A percentile compares a stretch with the other conserved stretches of the same genome.
phyloP scores from a whole-genome alignment of 495 filamentous ascomycete species.

The Neurospora sp. region DNA sequence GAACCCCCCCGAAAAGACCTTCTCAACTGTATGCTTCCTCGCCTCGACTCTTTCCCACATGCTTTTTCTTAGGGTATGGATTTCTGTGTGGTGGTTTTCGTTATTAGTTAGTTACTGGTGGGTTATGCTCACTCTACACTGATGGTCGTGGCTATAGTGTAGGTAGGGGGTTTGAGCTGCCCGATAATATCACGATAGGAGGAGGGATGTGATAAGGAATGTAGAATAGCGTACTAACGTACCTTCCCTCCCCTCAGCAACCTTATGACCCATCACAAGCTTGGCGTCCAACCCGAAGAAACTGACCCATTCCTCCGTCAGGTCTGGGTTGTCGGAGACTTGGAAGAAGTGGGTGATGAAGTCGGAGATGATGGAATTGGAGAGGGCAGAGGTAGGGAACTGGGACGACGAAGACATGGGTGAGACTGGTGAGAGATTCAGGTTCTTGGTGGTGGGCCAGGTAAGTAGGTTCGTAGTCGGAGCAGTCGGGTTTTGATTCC shows the following conservation, averaged over 20 bases:
- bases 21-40: constrained; percentile 20
- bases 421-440: not conserved
- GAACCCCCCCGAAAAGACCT: constrained; percentile 22
- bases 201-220: too few relatives aligned
- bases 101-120: too few relatives aligned
- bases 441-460: constrained; percentile 17
- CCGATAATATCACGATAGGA: too few relatives aligned
- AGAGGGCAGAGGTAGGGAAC: too few relatives aligned
- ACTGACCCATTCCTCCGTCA: constrained; percentile 29
- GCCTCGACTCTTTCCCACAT: constrained; percentile 21
- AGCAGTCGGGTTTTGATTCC: not conserved
- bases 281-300: constrained; percentile 24
- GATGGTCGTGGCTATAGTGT: too few relatives aligned
- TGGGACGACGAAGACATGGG: too few relatives aligned
- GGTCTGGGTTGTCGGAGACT: constrained; percentile 23
- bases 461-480: constrained; percentile 15
- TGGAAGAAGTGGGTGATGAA: constrained; percentile 30
- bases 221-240: not conserved
- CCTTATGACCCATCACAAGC: constrained; percentile 22
- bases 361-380: constrained; percentile 5
- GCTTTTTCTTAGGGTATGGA: constrained; percentile 7
- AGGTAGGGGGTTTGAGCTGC: too few relatives aligned
- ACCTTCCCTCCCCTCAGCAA: constrained; percentile 23
- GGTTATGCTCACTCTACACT: too few relatives aligned
- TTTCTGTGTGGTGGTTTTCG: constrained; percentile 6